Conservation (phyloP, 2,329 filamentous ascomycete genomes). For the Apiospora phragmitis region DNA sequence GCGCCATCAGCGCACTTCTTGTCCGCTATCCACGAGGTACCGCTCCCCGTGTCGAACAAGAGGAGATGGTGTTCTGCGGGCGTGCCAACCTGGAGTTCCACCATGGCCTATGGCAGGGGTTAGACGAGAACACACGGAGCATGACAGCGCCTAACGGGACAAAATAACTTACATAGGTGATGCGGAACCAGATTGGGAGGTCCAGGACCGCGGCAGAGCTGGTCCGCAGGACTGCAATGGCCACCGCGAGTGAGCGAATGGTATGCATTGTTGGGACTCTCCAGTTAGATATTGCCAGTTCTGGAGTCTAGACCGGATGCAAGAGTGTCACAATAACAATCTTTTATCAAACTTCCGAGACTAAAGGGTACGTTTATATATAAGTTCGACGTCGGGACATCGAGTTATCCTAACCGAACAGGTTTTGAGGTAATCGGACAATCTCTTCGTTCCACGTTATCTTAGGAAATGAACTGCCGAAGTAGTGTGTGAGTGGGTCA, state of each 20-base stretch:
- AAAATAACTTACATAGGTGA: background rate
- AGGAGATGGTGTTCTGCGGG: conserved; percentile 29
- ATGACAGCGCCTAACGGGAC: background rate
- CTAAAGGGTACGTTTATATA: background rate
- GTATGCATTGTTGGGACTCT: background rate
- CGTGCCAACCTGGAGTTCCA: conserved; percentile 27
- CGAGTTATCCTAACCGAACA: too few species aligned
- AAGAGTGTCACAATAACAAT: background rate
- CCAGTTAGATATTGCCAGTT: background rate
- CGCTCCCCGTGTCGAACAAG: conserved; percentile 37
- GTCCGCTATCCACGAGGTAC: conserved; percentile 35
- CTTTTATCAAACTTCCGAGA: background rate
- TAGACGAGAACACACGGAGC: background rate
- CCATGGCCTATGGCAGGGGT: background rate
- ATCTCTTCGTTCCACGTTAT: background rate
- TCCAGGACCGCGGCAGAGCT: background rate
- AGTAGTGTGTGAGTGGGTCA: background rate
- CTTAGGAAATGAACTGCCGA: background rate
- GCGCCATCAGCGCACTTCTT: conserved; percentile 20
- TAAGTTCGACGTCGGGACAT: background rate
- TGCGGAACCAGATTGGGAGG: background rate
- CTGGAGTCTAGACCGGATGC: background rate
- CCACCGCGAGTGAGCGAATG: background rate
- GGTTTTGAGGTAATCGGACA: background rate
- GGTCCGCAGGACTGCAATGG: background rate